A percentile compares a stretch with the other conserved stretches of the same genome.
Conservation (phyloP, 1,284 basidiomycete genomes). For the Xerocomus nothofagi region DNA sequence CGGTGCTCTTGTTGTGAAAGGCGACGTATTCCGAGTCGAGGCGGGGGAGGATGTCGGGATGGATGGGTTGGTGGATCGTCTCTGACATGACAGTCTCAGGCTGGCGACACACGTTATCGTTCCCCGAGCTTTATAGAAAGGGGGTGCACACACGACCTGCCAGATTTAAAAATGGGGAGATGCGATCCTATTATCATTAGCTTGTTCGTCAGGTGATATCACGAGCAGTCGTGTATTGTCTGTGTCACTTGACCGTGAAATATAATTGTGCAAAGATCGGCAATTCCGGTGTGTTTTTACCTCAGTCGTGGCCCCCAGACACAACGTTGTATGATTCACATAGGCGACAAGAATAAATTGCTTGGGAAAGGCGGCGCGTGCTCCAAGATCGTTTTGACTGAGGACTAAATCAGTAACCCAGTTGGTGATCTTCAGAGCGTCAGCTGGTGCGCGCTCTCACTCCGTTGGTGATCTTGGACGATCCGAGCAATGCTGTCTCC, state of each 20-base stretch:
- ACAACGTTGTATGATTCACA: slow-evolving; percentile 40
- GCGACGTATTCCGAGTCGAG: slow-evolving; percentile 64
- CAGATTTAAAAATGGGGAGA: slow-evolving; percentile 13
- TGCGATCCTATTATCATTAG: neutral
- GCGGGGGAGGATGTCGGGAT: slow-evolving; percentile 53
- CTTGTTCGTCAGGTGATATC: neutral
- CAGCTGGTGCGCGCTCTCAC: slow-evolving; percentile 27
- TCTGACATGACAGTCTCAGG: slow-evolving; percentile 32
- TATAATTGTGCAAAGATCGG: slow-evolving; percentile 65
- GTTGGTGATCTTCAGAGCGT: slow-evolving; percentile 47
- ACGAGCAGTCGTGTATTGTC: neutral
- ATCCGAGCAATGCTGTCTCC: slow-evolving; percentile 67
- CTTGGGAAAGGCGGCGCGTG: slow-evolving; percentile 63
- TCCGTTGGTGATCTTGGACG: slow-evolving; percentile 67
- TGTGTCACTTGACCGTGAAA: neutral
- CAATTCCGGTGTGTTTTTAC: slow-evolving; percentile 57
- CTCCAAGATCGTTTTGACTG: slow-evolving; percentile 62
- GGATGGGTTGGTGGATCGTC: slow-evolving; percentile 45
- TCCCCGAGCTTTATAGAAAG: neutral
- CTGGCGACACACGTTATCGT: no score
- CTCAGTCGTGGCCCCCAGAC: neutral
- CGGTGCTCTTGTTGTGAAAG: slow-evolving; percentile 56
- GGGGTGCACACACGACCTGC: slow-evolving; percentile 9
- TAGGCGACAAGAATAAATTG: slow-evolving; percentile 75
- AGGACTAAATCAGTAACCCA: slow-evolving; percentile 71